A percentile compares a stretch with the other conserved stretches of the same genome.
Evolutionary conservation across 441 rosid genomes (phyloP).

Genomic region (Mallotus japonicus): DNA sequence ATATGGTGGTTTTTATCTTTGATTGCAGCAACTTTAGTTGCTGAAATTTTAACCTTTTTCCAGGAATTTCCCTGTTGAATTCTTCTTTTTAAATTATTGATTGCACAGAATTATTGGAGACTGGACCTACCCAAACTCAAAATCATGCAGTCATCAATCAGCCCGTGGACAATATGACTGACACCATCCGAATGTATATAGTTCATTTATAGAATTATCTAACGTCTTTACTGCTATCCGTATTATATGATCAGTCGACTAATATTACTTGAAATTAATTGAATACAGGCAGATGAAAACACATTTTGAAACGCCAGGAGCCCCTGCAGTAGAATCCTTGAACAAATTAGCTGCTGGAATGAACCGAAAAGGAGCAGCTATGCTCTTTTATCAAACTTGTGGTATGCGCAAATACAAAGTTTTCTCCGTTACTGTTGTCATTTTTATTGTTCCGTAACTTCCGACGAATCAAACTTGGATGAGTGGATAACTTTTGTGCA

Average conservation of each 20-base stretch:
- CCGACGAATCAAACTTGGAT: conserved; percentile 7
- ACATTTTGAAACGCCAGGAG: conserved; percentile 79
- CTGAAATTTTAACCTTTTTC: conserved; percentile 21
- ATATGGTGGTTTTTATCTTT: conserved; percentile 12
- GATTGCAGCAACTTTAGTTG: conserved; percentile 16
- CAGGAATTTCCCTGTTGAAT: neutral
- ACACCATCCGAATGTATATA: conserved; percentile 57
- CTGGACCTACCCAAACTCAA: conserved; percentile 77
- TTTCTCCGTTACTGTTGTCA: neutral
- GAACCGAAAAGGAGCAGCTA: conserved; percentile 70
- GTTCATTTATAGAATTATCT: conserved; percentile 1
- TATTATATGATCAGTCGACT: neutral
- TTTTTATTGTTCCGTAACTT: neutral
- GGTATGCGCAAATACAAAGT: conserved; percentile 37
- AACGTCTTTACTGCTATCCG: neutral
- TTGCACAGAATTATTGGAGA: conserved; percentile 63
- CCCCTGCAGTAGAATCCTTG: conserved; percentile 62
- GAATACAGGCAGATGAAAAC: conserved; percentile 69
- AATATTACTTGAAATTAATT: neutral
- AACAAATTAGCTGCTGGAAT: conserved; percentile 64
- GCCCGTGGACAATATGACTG: conserved; percentile 60
- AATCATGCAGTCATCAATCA: conserved; percentile 31
- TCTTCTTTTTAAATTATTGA: neutral
- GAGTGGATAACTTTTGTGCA: conserved; percentile 30
- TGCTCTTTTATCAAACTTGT: conserved; percentile 79